Evolutionary conservation across 75 land plant genomes (phyloP).

Genomic region (Pinus tabuliformis): DNA sequence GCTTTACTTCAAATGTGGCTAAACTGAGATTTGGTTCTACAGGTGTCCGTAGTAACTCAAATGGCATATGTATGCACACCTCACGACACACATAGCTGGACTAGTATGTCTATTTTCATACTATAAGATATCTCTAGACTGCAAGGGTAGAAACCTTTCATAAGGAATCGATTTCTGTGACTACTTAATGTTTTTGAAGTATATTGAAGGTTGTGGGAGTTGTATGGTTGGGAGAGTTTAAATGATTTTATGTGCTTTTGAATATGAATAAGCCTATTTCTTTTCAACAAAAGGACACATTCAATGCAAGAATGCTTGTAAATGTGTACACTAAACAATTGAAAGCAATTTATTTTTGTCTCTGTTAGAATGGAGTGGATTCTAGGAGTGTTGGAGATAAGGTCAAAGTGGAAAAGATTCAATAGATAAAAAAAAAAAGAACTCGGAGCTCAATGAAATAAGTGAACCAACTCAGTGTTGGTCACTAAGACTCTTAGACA

Average conservation of each 20-base stretch:
- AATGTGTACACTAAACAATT: background rate
- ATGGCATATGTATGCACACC: constrained; percentile 25
- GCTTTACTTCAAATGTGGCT: background rate
- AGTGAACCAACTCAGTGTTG: constrained; percentile 76
- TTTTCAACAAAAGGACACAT: background rate
- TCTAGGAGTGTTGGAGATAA: constrained; percentile 51
- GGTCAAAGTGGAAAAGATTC: constrained; percentile 61
- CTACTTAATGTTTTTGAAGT: background rate
- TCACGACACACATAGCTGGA: constrained; percentile 34
- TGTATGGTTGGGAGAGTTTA: background rate
- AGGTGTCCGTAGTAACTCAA: constrained; percentile 33
- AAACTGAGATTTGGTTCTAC: background rate
- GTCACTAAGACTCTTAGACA: constrained; percentile 68
- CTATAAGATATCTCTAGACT: background rate
- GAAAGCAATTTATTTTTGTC: background rate
- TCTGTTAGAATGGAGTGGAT: constrained; percentile 59
- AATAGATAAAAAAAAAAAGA: constrained; percentile 61
- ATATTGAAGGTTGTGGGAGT: background rate
- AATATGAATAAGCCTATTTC: background rate
- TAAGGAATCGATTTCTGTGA: background rate
- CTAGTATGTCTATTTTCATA: constrained; percentile 30
- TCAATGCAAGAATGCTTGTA: background rate
- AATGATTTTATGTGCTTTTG: background rate
- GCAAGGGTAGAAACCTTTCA: background rate
- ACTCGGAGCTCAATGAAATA: constrained; percentile 84